These are phyloP conservation scores for Fusarium xyrophilum DNA, from an alignment of 2,329 filamentous ascomycete species.

Conservation along the genomic window DNA sequence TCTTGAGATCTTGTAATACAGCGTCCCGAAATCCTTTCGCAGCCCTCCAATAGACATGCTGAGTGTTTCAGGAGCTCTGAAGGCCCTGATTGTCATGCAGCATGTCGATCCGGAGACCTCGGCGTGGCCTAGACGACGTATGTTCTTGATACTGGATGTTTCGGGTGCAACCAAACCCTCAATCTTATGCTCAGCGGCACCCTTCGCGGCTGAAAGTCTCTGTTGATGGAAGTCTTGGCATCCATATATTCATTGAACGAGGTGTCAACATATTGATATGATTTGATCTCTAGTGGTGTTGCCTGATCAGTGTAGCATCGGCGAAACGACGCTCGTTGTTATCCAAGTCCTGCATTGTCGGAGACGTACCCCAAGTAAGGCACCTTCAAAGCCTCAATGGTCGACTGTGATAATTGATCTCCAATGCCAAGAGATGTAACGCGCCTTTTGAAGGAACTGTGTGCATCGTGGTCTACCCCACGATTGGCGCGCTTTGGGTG, in stretches of 20 bases:
- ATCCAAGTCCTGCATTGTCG: background rate
- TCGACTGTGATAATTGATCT: background rate
- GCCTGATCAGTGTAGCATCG: background rate
- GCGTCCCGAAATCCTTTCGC: background rate
- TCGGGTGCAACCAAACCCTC: background rate
- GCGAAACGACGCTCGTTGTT: background rate
- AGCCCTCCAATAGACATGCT: background rate
- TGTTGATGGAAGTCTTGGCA: background rate
- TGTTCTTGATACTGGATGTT: background rate
- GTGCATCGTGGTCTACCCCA: background rate
- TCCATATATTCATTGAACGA: no score
- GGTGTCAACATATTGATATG: background rate
- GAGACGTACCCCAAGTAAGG: background rate
- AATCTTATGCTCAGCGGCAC: slow-evolving; percentile 1
- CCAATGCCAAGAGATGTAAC: slow-evolving; percentile 1
- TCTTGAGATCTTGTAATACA: background rate
- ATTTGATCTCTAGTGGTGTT: background rate
- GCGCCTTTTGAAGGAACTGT: background rate
- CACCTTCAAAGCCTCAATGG: background rate
- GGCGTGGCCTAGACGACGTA: background rate
- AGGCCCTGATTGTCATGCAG: background rate
- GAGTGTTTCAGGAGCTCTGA: background rate
- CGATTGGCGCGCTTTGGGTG: slow-evolving; percentile 10
- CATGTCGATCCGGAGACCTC: background rate
- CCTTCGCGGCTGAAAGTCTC: background rate